These are phyloP conservation scores for Globisporangium heterothallicum DNA, from an alignment of 352 stramenopile genomes.

Conservation along the genomic window DNA sequence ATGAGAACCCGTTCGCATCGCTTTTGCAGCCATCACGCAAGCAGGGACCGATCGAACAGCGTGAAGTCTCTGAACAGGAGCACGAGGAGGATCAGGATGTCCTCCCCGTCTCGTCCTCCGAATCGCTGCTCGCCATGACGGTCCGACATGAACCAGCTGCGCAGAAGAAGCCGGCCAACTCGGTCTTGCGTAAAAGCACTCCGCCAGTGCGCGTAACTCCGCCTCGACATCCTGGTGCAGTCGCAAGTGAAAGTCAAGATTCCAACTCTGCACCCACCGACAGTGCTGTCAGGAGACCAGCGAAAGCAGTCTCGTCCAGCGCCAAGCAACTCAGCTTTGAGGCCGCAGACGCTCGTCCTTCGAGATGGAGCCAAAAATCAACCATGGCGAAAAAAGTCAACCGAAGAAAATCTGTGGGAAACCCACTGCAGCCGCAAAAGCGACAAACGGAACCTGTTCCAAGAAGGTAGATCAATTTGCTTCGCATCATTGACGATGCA, in stretches of 20 bases:
- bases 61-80: too few species aligned
- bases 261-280: background rate
- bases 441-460: background rate
- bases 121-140: background rate
- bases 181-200: background rate
- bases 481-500: background rate
- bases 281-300: background rate
- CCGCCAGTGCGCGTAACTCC: background rate
- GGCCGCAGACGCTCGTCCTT: conserved; percentile 37
- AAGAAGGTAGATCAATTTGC: conserved; percentile 2
- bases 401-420: conserved; percentile 27
- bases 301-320: background rate
- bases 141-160: background rate
- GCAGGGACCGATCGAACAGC: background rate
- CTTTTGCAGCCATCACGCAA: conserved; percentile 28
- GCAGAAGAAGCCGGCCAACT: background rate
- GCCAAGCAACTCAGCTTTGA: conserved; percentile 37
- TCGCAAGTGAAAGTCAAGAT: background rate
- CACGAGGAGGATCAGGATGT: background rate
- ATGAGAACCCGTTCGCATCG: conserved; percentile 62
- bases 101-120: background rate
- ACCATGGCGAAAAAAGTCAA: conserved; percentile 23
- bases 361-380: conserved; percentile 29
- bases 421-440: conserved; percentile 20
- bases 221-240: background rate